These are phyloP conservation scores for Coemansia sp. DNA, from an alignment of 192 early-diverging fungal species.

Conservation along the genomic window DNA sequence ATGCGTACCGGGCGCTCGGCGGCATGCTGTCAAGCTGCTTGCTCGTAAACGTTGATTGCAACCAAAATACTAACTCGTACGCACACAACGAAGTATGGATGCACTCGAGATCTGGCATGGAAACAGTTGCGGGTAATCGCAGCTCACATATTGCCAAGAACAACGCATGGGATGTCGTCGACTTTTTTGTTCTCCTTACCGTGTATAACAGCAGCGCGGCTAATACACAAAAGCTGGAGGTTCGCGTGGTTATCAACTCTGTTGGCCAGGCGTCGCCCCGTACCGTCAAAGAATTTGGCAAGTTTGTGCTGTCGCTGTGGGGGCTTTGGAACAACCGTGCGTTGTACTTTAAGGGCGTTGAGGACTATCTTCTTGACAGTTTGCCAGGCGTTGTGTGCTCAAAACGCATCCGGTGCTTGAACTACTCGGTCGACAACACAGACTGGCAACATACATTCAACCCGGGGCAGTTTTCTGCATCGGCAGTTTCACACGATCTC, in stretches of 20 bases:
- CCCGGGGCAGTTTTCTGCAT: background rate
- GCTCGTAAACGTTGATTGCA: background rate
- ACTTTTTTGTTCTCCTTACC: constrained; percentile 5
- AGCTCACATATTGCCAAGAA: background rate
- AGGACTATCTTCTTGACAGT: constrained; percentile 7
- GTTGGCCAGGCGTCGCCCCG: background rate
- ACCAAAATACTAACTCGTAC: background rate
- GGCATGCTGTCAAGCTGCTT: background rate
- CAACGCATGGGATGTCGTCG: background rate
- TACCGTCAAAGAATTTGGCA: background rate
- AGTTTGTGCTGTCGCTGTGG: constrained; percentile 4
- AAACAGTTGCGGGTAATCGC: background rate
- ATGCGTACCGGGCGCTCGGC: constrained; percentile 5
- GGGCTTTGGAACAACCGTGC: background rate
- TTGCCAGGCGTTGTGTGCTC: background rate
- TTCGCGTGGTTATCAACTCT: constrained; percentile 7
- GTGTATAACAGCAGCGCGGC: background rate
- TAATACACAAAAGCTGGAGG: background rate
- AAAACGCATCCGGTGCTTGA: constrained; percentile 5
- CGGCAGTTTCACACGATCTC: background rate
- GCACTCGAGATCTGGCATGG: background rate
- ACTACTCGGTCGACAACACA: constrained; percentile 1
- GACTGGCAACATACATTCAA: background rate
- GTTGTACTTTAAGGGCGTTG: constrained; percentile 9
- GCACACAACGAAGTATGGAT: constrained; percentile 10